Conservation (phyloP, 1,139 yeast species). For the Blastobotrys aristatus region DNA sequence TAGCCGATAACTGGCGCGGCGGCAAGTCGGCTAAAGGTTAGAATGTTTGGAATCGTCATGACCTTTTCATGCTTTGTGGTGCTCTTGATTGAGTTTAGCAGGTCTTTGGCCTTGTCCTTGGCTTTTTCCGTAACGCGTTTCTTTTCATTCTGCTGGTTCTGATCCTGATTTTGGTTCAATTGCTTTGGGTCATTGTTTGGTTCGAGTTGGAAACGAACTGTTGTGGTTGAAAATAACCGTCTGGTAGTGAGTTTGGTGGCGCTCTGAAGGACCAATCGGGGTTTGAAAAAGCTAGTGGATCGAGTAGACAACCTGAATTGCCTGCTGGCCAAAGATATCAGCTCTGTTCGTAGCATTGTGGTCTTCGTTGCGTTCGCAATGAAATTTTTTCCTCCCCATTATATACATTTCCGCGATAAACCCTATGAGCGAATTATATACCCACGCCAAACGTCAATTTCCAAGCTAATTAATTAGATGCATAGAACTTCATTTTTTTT, state of each 20-base stretch:
- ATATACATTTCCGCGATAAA: too few species aligned
- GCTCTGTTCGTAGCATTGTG: not conserved
- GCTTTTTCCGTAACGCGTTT: not conserved
- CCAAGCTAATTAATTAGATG: too few species aligned
- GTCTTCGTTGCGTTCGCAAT: not conserved
- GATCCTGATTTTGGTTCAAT: not conserved
- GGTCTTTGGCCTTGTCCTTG: constrained; percentile 7
- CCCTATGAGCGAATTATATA: too few species aligned
- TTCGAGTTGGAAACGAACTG: not conserved
- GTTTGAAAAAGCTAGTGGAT: too few species aligned
- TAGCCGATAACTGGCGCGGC: constrained; percentile 85
- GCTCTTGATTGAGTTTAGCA: constrained; percentile 11
- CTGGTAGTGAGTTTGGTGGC: not conserved
- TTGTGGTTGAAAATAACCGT: not conserved
- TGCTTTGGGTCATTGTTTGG: not conserved
- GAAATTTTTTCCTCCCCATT: not conserved
- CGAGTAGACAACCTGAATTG: not conserved
- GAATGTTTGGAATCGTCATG: constrained; percentile 77
- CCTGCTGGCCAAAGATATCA: not conserved
- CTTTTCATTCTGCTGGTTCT: not conserved
- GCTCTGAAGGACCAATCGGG: too few species aligned
- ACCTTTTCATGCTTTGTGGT: constrained; percentile 44
- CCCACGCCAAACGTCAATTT: too few species aligned
- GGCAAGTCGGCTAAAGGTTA: constrained; percentile 72
- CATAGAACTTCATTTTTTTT: too few species aligned